phyloP scores from a whole-genome alignment of 1,284 basidiomycete genomes.

The Vanrija humicola region DNA sequence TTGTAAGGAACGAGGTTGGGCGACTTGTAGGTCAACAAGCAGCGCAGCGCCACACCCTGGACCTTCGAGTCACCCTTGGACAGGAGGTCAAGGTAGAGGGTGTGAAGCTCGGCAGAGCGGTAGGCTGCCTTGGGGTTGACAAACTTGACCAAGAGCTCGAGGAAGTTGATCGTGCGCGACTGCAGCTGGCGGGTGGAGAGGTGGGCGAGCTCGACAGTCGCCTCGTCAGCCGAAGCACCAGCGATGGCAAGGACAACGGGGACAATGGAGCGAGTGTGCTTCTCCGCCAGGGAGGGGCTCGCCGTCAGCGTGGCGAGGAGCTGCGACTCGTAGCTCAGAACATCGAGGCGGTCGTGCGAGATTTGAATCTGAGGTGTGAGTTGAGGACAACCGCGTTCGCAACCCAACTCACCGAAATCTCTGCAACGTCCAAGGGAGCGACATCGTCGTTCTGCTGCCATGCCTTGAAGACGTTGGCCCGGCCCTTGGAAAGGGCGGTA shows the following conservation, averaged over 20 bases:
- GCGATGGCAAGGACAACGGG: conserved; percentile 63
- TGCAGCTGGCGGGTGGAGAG: conserved; percentile 46
- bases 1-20: conserved; percentile 64
- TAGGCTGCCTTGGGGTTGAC: conserved; percentile 82
- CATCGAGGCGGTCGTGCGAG: conserved; percentile 66
- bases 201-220: conserved; percentile 17
- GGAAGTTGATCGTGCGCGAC: conserved; percentile 63
- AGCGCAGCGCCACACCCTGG: conserved; percentile 73
- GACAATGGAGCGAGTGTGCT: conserved; percentile 74
- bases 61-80: conserved; percentile 79
- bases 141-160: conserved; percentile 84
- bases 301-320: conserved; percentile 66
- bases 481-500: conserved; percentile 30
- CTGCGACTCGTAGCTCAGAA: conserved; percentile 71
- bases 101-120: conserved; percentile 63
- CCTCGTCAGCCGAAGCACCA: conserved; percentile 6
- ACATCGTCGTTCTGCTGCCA: conserved; percentile 25
- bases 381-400: background rate
- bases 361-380: conserved; percentile 56
- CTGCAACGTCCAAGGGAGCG: conserved; percentile 26
- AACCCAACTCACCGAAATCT: conserved; percentile 27
- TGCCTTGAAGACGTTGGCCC: conserved; percentile 14
- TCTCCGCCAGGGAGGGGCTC: conserved; percentile 68
- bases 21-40: conserved; percentile 79
- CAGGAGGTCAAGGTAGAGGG: conserved; percentile 69